Base-by-base conservation (phyloP, 495 filamentous ascomycete genomes). In the Penicillium desertorum region DNA sequence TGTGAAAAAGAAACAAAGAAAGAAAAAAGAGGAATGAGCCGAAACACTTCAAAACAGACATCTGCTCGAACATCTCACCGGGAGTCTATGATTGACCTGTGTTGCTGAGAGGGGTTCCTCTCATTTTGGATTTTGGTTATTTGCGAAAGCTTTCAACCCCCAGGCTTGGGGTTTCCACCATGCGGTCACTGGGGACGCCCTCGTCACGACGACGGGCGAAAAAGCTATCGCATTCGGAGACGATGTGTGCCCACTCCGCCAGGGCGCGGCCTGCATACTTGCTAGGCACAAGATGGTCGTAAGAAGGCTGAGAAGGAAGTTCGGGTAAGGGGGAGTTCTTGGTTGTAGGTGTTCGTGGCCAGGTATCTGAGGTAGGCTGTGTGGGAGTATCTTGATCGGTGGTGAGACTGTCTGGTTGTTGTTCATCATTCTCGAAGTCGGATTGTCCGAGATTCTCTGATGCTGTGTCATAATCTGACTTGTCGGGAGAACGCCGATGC, bases 191-290 rank as follows among this genome's bases (percentile, higher is more conserved):
- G 9, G 90, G 84, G 14, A 96, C 88, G 45, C 94, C 94, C 71
- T 98, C 94, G 39, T 85, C 86, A 58, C 86, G 88, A 56, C 94
- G 81, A 27, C 93, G 81, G 29, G 96, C 90, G 45, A 93, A 89
- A 71, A 98, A 98, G 65, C 86, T 90, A 67, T 98, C 92, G 73
- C 87, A 92, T 70, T 98, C 94, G 23, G 80, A 79, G 8, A 97
- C 86, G 36, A 97, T 83, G 20, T 90, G 72, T 14, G 84, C 77
- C 94, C 94, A 98, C 71, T 98, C 94, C 2, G 93, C 92, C 49
- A 98, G 79, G 2, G 94, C 91, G 45, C 93, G 83, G 2, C 94
- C 94, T 7, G 85, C 79, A 71, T 98, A 98, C 59, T 86, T 90
- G 56, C 81, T 83, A 25, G 76, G 71, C 34, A 68, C 75, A 29